Evolutionary conservation across 331 rosid species (phyloP).

Genomic region (Rosa hybrid): DNA sequence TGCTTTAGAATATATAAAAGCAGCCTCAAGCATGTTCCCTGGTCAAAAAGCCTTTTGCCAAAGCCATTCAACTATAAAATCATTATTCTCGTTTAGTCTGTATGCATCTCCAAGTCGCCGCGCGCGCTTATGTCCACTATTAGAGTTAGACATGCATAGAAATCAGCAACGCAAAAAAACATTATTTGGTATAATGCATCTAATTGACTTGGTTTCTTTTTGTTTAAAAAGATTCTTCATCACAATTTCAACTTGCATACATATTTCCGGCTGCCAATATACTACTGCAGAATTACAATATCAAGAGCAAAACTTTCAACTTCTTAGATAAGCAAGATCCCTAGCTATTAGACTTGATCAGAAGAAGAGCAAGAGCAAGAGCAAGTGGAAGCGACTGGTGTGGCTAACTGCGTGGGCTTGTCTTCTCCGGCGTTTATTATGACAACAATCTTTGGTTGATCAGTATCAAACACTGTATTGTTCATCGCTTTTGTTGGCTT

Average conservation of each 20-base stretch:
- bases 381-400: constrained; percentile 3
- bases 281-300: neutral
- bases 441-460: constrained; percentile 33
- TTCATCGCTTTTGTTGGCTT: constrained; percentile 1
- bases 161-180: neutral
- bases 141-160: neutral
- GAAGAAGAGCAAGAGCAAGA: constrained; percentile 14
- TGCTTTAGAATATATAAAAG: neutral
- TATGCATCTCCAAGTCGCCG: neutral
- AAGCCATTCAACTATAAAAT: neutral
- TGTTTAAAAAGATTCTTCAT: neutral
- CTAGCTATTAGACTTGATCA: neutral
- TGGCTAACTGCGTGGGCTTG: constrained; percentile 14
- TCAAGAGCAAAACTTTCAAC: neutral
- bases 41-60: neutral
- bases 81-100: neutral
- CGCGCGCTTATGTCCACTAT: neutral
- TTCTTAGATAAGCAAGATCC: neutral
- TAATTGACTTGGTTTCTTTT: neutral
- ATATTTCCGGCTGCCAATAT: constrained; percentile 10
- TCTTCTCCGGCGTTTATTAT: constrained; percentile 47
- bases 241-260: neutral
- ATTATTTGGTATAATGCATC: neutral
- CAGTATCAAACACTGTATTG: neutral
- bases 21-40: neutral